Evolutionary conservation across 768 basidiomycete genomes (phyloP).

Genomic region (Mycena venus): DNA sequence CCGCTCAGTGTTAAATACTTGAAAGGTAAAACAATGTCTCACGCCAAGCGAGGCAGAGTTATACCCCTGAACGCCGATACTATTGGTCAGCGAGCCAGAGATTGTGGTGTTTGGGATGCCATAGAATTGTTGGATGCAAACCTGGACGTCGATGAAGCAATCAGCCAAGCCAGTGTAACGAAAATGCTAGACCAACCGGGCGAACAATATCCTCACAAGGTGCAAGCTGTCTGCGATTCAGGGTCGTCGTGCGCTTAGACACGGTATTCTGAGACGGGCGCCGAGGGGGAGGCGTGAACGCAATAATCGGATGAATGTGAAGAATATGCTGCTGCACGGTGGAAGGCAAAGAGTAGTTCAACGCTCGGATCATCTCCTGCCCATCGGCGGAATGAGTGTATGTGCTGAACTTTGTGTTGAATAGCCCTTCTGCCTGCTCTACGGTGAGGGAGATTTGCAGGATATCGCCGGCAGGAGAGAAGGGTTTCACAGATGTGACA

Average conservation of each 20-base stretch:
- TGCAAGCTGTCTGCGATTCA: slow-evolving; percentile 16
- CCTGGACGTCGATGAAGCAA: slow-evolving; percentile 5
- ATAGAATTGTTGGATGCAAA: slow-evolving; percentile 19
- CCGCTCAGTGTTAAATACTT: neutral
- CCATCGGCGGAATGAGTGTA: slow-evolving; percentile 9
- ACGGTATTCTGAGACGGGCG: neutral
- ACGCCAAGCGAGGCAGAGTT: slow-evolving; percentile 7
- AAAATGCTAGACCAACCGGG: slow-evolving; percentile 9
- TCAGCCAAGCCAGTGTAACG: neutral
- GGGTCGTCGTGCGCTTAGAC: slow-evolving; percentile 5
- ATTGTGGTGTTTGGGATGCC: slow-evolving; percentile 22
- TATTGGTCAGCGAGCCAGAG: slow-evolving; percentile 14
- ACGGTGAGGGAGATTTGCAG: slow-evolving; percentile 23
- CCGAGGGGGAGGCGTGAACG: slow-evolving; percentile 10
- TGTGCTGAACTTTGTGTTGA: slow-evolving; percentile 21
- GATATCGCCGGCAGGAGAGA: slow-evolving; percentile 25
- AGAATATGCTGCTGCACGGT: slow-evolving; percentile 10
- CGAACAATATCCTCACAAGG: slow-evolving; percentile 22
- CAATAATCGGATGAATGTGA: slow-evolving; percentile 14
- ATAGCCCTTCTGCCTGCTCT: slow-evolving; percentile 19
- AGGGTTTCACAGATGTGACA: slow-evolving; percentile 13
- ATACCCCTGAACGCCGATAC: slow-evolving; percentile 11
- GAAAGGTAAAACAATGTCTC: slow-evolving; percentile 1
- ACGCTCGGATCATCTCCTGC: slow-evolving; percentile 16
- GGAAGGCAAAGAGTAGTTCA: slow-evolving; percentile 20